Conservation (phyloP, 2,329 filamentous ascomycete species). For the Xylariaceae sp. region DNA sequence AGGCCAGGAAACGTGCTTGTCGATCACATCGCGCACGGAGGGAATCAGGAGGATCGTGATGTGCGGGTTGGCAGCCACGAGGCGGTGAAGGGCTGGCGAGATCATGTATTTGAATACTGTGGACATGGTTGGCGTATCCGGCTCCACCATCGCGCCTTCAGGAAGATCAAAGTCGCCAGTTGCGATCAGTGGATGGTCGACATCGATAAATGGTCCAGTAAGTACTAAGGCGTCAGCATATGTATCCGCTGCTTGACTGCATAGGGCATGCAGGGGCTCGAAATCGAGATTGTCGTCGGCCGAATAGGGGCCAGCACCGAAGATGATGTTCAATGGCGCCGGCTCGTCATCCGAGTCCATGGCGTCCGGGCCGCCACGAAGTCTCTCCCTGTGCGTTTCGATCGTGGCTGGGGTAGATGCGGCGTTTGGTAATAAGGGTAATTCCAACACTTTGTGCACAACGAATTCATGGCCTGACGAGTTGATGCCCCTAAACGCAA, state of each 20-base stretch:
- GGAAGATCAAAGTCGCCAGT: slow-evolving; percentile 78
- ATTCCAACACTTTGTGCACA: slow-evolving; percentile 73
- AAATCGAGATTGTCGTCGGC: slow-evolving; percentile 91
- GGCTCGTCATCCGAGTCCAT: slow-evolving; percentile 63
- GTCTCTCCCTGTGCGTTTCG: slow-evolving; percentile 67
- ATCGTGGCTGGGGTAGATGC: slow-evolving; percentile 70
- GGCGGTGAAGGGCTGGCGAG: slow-evolving; percentile 70
- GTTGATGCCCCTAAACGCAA: slow-evolving; percentile 85
- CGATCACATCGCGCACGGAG: slow-evolving; percentile 70
- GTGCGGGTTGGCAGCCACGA: slow-evolving; percentile 70
- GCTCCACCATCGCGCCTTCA: slow-evolving; percentile 66
- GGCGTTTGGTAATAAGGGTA: slow-evolving; percentile 74
- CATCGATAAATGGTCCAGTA: slow-evolving; percentile 85
- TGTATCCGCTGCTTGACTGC: slow-evolving; percentile 72
- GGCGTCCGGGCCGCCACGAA: slow-evolving; percentile 65
- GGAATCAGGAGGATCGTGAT: slow-evolving; percentile 84
- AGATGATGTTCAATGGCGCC: slow-evolving; percentile 73
- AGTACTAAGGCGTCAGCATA: slow-evolving; percentile 80
- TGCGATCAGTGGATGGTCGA: slow-evolving; percentile 86
- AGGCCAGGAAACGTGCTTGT: slow-evolving; percentile 71
- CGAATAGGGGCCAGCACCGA: slow-evolving; percentile 88
- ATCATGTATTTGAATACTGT: slow-evolving; percentile 85
- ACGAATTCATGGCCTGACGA: slow-evolving; percentile 82
- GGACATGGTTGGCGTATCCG: slow-evolving; percentile 76
- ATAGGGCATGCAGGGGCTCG: slow-evolving; percentile 81